Conservation (phyloP, 2,329 filamentous ascomycete species). For the Fusarium tricinctum region DNA sequence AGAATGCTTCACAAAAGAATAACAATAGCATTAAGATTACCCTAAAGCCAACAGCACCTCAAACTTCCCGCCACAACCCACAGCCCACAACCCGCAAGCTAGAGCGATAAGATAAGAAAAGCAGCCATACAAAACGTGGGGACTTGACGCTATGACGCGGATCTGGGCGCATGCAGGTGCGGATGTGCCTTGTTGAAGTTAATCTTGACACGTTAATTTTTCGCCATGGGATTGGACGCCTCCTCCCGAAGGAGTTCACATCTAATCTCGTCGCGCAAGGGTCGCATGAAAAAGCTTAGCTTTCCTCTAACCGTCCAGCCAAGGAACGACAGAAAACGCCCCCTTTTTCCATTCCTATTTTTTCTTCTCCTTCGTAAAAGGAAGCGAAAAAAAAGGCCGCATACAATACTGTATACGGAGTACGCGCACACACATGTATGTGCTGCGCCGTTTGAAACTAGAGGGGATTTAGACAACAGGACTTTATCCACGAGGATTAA, state of each 20-base stretch:
- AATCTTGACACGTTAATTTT: slow-evolving; percentile 33
- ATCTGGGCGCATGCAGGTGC: slow-evolving; percentile 11
- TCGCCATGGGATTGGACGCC: slow-evolving; percentile 11
- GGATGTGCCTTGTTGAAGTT: slow-evolving; percentile 11
- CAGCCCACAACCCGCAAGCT: no score
- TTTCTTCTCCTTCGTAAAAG: neutral
- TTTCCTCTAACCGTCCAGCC: neutral
- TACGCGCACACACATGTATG: no score
- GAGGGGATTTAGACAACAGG: neutral
- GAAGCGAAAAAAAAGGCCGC: slow-evolving; percentile 5
- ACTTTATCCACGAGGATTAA: slow-evolving; percentile 1
- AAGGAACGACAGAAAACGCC: slow-evolving; percentile 1
- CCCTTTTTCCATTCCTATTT: neutral
- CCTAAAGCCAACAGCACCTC: neutral
- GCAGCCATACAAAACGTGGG: slow-evolving; percentile 7
- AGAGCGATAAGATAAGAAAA: slow-evolving; percentile 3
- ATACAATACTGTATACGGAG: neutral
- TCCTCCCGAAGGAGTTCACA: neutral
- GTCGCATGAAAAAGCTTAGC: slow-evolving; percentile 25
- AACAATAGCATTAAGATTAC: neutral
- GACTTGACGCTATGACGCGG: slow-evolving; percentile 7
- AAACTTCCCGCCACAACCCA: no score
- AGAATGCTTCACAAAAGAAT: neutral
- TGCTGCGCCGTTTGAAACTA: slow-evolving; percentile 5
- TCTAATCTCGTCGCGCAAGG: slow-evolving; percentile 19